A percentile compares a stretch with the other conserved stretches of the same genome.
Conservation (phyloP, 768 basidiomycete species). For the Boletales sp. region DNA sequence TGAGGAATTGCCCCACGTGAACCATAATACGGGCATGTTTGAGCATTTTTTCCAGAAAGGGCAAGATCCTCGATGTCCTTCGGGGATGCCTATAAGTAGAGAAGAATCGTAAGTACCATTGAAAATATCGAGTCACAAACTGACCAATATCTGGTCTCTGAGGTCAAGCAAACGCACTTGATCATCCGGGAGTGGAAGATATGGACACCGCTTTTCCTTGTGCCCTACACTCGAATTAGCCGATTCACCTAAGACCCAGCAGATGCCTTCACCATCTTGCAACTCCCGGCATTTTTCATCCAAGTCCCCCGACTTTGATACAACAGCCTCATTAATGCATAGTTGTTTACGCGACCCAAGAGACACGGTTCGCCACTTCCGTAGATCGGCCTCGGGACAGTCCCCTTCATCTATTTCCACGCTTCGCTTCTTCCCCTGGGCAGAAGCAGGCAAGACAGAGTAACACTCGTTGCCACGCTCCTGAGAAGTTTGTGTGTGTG, state of each 20-base stretch:
- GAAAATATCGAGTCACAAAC: neutral
- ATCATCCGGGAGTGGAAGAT: slow-evolving; percentile 69
- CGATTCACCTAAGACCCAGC: neutral
- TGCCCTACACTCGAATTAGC: slow-evolving; percentile 41
- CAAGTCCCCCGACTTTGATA: slow-evolving; percentile 59
- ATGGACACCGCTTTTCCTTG: slow-evolving; percentile 67
- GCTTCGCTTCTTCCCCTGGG: slow-evolving; percentile 18
- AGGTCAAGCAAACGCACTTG: slow-evolving; percentile 74
- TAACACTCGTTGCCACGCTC: neutral
- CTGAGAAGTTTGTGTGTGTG: slow-evolving; percentile 11
- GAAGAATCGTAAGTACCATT: neutral
- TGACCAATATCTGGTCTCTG: slow-evolving; percentile 80
- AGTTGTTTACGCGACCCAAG: slow-evolving; percentile 89
- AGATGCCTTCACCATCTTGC: slow-evolving; percentile 48
- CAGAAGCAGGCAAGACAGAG: neutral
- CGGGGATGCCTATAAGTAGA: slow-evolving; percentile 60
- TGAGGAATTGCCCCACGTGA: slow-evolving; percentile 84
- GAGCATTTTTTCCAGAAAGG: slow-evolving; percentile 56
- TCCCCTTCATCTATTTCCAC: slow-evolving; percentile 20
- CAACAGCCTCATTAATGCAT: slow-evolving; percentile 84
- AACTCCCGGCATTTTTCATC: slow-evolving; percentile 89
- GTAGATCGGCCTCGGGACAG: slow-evolving; percentile 23
- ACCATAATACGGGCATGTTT: slow-evolving; percentile 92
- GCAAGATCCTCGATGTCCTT: slow-evolving; percentile 96
- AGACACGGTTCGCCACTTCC: slow-evolving; percentile 62